Base-by-base conservation (phyloP, 2,329 filamentous ascomycete genomes). In the Xylaria sp. region DNA sequence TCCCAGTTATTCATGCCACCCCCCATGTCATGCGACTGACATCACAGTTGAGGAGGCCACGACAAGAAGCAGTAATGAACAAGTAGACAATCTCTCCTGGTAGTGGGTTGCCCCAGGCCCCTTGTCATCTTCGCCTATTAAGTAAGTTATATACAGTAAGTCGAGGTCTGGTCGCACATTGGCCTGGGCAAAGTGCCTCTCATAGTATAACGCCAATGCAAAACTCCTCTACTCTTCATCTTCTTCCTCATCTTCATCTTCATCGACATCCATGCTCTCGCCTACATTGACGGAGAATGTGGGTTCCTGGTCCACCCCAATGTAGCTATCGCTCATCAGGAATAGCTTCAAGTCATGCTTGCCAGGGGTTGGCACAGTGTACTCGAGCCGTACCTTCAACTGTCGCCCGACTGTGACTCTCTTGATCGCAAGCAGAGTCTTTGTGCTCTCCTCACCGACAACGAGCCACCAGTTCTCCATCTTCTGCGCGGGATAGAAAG, bases 401-500 rank as follows among this genome's bases (percentile, higher is more conserved):
- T 89, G 87, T 67, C 83, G 84, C 47, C 87, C 89, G 64, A 99
- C 88, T 1, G 92, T 96, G 61, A 99, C 88, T 67, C 93, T 85
- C 82, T 97, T 99, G 79, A 97, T 96, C 2, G 91, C 92, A 59
- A 97, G 80, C 63, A 99, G 79, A 64, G 83, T 92, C 79, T 91
- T 93, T 47, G 89, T 91, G 73, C 85, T 89, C 77, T 97, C 92
- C 68, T 97, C 92, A 35, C 92, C 93, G 39, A 99, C 91, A 18
- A 99, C 91, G 58, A 99, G 78, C 94, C 94, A 99, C 92, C 92
- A 99, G 72, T 94, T 96, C 81, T 99, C 94, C 79, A 91, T 88
- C 82, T 99, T 99, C 74, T 89, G 88, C 54, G 75, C 80, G 0
- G 94, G 92, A 73, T 94, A 99, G 80, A 97, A 99, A 0, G 94